Evolutionary conservation across 805 yeast species (phyloP).

Genomic region (Candida maesae): DNA sequence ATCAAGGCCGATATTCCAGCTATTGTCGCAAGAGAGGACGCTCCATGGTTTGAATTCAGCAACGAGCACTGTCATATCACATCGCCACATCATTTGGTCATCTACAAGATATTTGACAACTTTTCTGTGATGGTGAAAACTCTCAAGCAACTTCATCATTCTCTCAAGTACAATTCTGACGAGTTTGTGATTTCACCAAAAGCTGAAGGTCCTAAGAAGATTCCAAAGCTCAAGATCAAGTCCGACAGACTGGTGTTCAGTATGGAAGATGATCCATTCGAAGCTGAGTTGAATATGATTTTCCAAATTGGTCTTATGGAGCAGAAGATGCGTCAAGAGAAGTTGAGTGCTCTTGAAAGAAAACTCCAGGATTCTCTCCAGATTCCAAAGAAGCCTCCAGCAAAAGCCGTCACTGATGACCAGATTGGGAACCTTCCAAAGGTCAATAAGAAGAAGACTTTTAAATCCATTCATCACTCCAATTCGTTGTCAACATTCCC

Average conservation of each 20-base stretch:
- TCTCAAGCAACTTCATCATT: constrained; percentile 52
- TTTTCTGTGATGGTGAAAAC: constrained; percentile 65
- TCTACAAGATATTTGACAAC: constrained; percentile 79
- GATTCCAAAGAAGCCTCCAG: constrained; percentile 5
- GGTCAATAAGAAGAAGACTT: constrained; percentile 4
- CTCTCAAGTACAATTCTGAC: constrained; percentile 40
- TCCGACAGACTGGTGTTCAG: constrained; percentile 57
- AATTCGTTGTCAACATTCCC: constrained; percentile 8
- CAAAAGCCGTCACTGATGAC: constrained; percentile 12
- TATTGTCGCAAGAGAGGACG: constrained; percentile 24
- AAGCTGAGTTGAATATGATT: constrained; percentile 61
- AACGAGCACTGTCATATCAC: constrained; percentile 44
- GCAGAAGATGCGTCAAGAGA: constrained; percentile 57
- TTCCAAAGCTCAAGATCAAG: constrained; percentile 56
- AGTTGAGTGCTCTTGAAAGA: constrained; percentile 39
- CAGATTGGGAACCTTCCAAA: constrained; percentile 2
- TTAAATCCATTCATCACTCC: constrained; percentile 5
- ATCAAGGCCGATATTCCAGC: constrained; percentile 29
- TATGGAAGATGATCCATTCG: constrained; percentile 89
- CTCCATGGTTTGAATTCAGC: constrained; percentile 36
- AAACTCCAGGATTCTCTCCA: constrained; percentile 22
- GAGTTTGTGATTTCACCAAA: constrained; percentile 38
- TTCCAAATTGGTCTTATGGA: constrained; percentile 65
- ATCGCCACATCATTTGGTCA: constrained; percentile 71
- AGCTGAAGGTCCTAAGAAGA: constrained; percentile 35